phyloP scores from a whole-genome alignment of 345 rosid species.

The Trapa bicornis region DNA sequence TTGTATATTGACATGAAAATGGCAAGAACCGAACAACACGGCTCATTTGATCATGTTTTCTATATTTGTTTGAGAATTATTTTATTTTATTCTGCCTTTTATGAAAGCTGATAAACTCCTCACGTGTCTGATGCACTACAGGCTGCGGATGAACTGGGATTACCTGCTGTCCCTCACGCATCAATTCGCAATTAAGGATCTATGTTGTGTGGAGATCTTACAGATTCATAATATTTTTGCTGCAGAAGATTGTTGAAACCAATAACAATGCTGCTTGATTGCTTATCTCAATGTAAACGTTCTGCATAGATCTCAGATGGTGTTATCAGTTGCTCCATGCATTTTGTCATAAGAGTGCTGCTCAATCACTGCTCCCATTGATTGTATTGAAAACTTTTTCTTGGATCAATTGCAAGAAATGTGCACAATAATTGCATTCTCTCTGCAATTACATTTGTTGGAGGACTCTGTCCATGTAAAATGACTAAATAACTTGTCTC shows the following conservation, averaged over 20 bases:
- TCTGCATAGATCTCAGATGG: background rate
- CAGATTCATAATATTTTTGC: background rate
- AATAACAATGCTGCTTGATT: background rate
- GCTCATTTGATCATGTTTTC: too few species aligned
- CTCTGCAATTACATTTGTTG: too few species aligned
- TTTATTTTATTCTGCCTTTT: background rate
- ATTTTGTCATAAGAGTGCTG: too few species aligned
- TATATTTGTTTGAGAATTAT: background rate
- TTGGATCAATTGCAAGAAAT: background rate
- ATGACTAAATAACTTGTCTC: too few species aligned
- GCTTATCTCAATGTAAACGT: background rate
- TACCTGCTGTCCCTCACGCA: slow-evolving; percentile 83
- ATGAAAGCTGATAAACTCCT: background rate
- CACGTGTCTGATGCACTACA: slow-evolving; percentile 19
- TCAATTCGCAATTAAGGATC: slow-evolving; percentile 49
- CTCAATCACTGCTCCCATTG: background rate
- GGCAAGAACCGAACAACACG: background rate
- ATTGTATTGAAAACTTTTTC: background rate
- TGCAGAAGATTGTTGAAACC: too few species aligned
- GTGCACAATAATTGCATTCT: too few species aligned
- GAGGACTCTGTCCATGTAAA: too few species aligned
- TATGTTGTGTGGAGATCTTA: background rate
- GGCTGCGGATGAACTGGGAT: slow-evolving; percentile 83
- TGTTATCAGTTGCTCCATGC: background rate
- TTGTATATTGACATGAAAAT: background rate